These are phyloP conservation scores for Dipodascus albidus DNA, from an alignment of 805 yeast genomes.

Conservation along the genomic window DNA sequence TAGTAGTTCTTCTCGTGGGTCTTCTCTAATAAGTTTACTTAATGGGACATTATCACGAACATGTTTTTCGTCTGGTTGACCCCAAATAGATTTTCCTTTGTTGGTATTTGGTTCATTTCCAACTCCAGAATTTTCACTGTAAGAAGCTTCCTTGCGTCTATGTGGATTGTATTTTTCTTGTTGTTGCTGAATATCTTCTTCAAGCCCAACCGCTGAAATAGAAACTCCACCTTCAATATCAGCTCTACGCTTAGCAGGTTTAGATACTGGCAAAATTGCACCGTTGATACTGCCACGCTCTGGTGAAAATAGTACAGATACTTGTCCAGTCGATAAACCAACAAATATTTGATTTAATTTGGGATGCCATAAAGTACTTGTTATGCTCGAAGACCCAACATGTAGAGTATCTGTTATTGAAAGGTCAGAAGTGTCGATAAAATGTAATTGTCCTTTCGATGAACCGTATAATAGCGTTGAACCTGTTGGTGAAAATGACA, in stretches of 20 bases:
- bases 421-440: slow-evolving; percentile 22
- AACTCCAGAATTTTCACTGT: not conserved
- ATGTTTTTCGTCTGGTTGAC: slow-evolving; percentile 15
- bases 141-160: slow-evolving; percentile 1
- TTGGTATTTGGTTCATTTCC: slow-evolving; percentile 15
- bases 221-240: slow-evolving; percentile 23
- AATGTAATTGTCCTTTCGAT: slow-evolving; percentile 13
- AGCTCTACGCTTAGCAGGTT: slow-evolving; percentile 18
- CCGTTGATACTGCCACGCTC: slow-evolving; percentile 19
- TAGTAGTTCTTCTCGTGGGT: slow-evolving; percentile 25
- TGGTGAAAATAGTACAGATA: slow-evolving; percentile 21
- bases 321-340: slow-evolving; percentile 20
- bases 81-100: slow-evolving; percentile 14
- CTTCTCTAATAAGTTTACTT: slow-evolving; percentile 16
- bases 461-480: slow-evolving; percentile 19
- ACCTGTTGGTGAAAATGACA: slow-evolving; percentile 19
- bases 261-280: slow-evolving; percentile 16
- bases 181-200: slow-evolving; percentile 14
- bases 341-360: slow-evolving; percentile 22
- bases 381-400: slow-evolving; percentile 8
- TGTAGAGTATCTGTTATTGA: slow-evolving; percentile 13
- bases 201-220: slow-evolving; percentile 19
- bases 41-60: slow-evolving; percentile 12
- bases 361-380: slow-evolving; percentile 19
- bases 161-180: slow-evolving; percentile 5